Conservation (phyloP, 2,329 filamentous ascomycete genomes). For the Calonectria naviculata region DNA sequence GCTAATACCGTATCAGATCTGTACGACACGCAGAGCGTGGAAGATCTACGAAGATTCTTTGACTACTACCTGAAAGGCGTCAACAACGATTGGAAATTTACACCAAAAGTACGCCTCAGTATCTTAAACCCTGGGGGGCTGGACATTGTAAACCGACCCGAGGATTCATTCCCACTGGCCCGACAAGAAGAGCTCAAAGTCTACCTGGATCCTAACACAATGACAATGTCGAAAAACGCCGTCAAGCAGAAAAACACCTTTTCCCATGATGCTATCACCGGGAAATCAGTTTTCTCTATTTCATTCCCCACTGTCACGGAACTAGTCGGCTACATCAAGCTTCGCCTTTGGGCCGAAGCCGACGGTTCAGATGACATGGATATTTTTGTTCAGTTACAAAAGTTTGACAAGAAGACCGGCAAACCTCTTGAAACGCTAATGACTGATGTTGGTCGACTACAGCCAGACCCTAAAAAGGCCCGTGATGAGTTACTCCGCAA, state of each 20-base stretch:
- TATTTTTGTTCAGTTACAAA: background rate
- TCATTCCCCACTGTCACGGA: background rate
- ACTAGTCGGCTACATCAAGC: background rate
- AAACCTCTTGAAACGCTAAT: background rate
- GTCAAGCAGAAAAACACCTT: background rate
- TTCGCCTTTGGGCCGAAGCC: background rate
- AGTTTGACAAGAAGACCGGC: background rate
- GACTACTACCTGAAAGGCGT: background rate
- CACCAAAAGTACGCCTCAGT: background rate
- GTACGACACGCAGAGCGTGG: background rate
- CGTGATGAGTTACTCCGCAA: background rate
- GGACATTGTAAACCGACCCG: background rate
- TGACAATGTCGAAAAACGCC: background rate
- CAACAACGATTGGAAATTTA: background rate
- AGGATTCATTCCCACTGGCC: background rate
- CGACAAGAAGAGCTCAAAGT: background rate
- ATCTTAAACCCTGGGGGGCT: background rate
- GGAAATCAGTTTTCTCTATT: background rate
- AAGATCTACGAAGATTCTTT: background rate
- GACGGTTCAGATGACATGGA: background rate
- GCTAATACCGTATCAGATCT: background rate
- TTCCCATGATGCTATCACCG: background rate
- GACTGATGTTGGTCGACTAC: background rate
- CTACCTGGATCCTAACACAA: background rate
- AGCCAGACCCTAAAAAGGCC: background rate